Evolutionary conservation across 306 rosid species (phyloP), one percentile per base, ranked within the genome.

Genomic region (Lotus japonicus): DNA sequence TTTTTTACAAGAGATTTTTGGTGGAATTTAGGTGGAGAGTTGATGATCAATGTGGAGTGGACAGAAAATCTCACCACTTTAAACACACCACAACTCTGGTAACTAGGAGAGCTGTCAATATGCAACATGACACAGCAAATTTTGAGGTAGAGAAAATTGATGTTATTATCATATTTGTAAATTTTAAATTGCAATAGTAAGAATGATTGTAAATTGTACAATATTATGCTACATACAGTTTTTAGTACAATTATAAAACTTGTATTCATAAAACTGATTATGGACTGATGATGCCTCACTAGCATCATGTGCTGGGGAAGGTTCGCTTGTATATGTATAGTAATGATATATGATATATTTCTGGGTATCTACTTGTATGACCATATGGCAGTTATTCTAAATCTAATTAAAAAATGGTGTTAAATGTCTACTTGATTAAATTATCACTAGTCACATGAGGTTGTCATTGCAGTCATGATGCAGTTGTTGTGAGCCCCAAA

Each of bases 161-260:
- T 57, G 44, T 14, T 45, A n/a, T 62, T 23, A 9, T 63, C 6
- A 17, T 36, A 18, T 63, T 63, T 63, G 68, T 69, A 68, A 60
- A 75, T 39, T 51, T 68, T 16, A 26, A 28, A 13, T 16, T 14
- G 31, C 9, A 14, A 76, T 31, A 49, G 36, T 26, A 61, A 23
- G 18, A 26, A 26, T 26, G 52, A 45, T 53, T 21, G 11, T 69
- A 26, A 26, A 26, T 35, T 35, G 9, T 35, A 35, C 2, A 35
- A 35, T 26, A 35, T 35, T 35, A 35, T 35, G 7, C 0, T 35
- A 35, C 39, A 35, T 35, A 2, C 42, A 38, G 9, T 1, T 54
- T 54, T 42, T 21, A 9, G 16, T 46, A 13, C 15, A 64, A 14
- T 46, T n/a, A n/a, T 14, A 2, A 57, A 46, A 46, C 44, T 64